These are phyloP conservation scores for Trichothecium sympodiale DNA, from an alignment of 2,329 filamentous ascomycete genomes.

Conservation along the genomic window DNA sequence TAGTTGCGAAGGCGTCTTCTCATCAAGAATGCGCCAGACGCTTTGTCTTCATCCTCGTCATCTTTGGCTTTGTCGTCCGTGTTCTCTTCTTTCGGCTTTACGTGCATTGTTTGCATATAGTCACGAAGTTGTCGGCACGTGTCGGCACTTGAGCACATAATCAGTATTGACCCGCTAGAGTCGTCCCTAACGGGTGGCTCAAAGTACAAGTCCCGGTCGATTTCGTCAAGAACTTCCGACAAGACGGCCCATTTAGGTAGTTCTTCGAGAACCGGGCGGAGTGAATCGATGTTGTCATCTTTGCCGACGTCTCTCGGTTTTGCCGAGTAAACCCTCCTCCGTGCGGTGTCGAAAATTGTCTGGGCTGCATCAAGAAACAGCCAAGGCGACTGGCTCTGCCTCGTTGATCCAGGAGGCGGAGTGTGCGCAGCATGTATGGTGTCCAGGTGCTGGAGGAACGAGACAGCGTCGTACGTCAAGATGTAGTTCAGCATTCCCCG, in stretches of 20 bases:
- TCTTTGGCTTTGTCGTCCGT: slow-evolving; percentile 12
- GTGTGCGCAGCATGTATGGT: slow-evolving; percentile 87
- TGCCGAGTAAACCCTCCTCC: slow-evolving; percentile 73
- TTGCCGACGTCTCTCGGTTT: slow-evolving; percentile 41
- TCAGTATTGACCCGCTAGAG: slow-evolving; percentile 82
- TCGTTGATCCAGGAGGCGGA: slow-evolving; percentile 75
- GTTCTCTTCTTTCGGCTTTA: slow-evolving; percentile 43
- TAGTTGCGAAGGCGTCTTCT: slow-evolving; percentile 77
- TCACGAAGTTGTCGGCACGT: slow-evolving; percentile 84
- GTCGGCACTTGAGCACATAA: slow-evolving; percentile 87
- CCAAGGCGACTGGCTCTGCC: slow-evolving; percentile 89
- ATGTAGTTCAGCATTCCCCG: slow-evolving; percentile 73
- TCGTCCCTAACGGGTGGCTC: slow-evolving; percentile 67
- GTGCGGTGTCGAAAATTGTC: slow-evolving; percentile 85
- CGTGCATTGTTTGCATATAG: slow-evolving; percentile 83
- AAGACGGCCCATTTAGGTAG: slow-evolving; percentile 88
- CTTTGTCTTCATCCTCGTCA: slow-evolving; percentile 43
- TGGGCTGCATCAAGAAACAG: slow-evolving; percentile 91
- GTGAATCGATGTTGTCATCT: slow-evolving; percentile 41
- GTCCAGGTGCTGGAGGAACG: slow-evolving; percentile 86
- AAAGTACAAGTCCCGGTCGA: slow-evolving; percentile 81
- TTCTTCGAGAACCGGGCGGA: slow-evolving; percentile 80
- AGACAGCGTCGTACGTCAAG: slow-evolving; percentile 78
- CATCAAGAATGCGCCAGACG: slow-evolving; percentile 83
- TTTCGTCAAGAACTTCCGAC: slow-evolving; percentile 85